Base-by-base conservation (phyloP, 441 rosid genomes). In the Euphorbia schlechtendalii region DNA sequence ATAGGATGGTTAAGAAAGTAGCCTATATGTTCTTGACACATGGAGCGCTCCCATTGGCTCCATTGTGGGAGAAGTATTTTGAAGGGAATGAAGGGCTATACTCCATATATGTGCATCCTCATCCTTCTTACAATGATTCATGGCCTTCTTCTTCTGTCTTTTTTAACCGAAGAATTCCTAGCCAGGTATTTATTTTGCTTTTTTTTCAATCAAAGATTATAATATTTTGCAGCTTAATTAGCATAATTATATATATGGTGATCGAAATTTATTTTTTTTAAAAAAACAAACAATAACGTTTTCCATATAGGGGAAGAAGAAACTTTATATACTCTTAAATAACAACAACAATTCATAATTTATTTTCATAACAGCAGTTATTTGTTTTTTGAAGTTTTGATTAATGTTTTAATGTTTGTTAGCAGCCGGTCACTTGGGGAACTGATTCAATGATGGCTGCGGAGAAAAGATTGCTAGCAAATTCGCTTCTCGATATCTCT, bases 401-500 rank as follows among this genome's bases (percentile, higher is more conserved):
- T 38, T 8, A 17, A 2, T 43, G 20, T 46, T 1, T 27, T 14
- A 0, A n/a, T 28, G 11, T 68, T 22, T 38, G 8, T 20, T 20
- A 38, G 59, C 40, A 45, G 41, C 20, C 43, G 3, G 64, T 63
- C 36, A n/a, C 34, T 15, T 75, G 73, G 79, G 73, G 79, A 13
- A 69, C 58, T 10, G 43, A 36, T 40, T 41, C 63, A 56, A 41
- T 71, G 73, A 34, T 60, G 32, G 73, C 61, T 28, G 79, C 79
- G 2, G 71, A 71, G 59, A 65, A 71, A 56, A 61, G 76, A 21
- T 61, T 75, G 18, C 61, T 75, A 3, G 73, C 73, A 38, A 75
- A 62, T 53, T 73, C 79, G 0, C 62, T 71, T 17, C 68, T 74
- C n/a, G 74, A 74, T 56, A 34, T 66, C 61, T 74, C 68, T 2